phyloP scores from a whole-genome alignment of 179 eudicot genomes.

The Beta macrorhiza region DNA sequence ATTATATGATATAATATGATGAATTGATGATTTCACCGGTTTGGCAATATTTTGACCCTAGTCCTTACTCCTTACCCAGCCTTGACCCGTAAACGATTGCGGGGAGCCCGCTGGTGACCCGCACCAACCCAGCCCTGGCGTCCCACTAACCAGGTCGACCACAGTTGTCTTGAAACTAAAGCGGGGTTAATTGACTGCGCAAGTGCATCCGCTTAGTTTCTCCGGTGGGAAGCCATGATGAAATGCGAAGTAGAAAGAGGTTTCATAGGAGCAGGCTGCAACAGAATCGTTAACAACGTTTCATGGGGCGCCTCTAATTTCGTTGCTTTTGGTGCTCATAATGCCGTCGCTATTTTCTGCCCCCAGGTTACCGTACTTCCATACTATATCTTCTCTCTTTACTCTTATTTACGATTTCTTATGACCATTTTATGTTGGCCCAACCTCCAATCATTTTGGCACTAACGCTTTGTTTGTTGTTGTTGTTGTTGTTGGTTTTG shows the following conservation, averaged over 20 bases:
- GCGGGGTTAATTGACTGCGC: too few species aligned
- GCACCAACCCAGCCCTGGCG: too few species aligned
- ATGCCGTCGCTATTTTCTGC: constrained; percentile 85
- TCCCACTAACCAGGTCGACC: too few species aligned
- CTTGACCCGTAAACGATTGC: too few species aligned
- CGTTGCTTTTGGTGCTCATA: constrained; percentile 79
- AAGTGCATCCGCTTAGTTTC: background rate
- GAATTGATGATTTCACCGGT: too few species aligned
- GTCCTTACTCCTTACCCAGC: too few species aligned
- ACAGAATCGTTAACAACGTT: constrained; percentile 83
- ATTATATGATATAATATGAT: too few species aligned
- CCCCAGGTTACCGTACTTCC: constrained; percentile 47
- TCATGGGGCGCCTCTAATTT: constrained; percentile 86
- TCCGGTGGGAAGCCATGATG: constrained; percentile 5
- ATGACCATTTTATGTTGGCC: background rate
- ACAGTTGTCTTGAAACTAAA: too few species aligned
- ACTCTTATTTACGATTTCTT: background rate
- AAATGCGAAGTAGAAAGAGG: constrained; percentile 48
- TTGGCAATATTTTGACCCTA: too few species aligned
- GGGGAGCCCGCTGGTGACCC: too few species aligned
- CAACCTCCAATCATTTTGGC: background rate
- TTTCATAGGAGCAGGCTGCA: constrained; percentile 92
- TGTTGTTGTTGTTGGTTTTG: background rate
- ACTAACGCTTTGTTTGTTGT: too few species aligned
- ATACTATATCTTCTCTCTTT: background rate